These are phyloP conservation scores for Potentilla sterilis DNA, from an alignment of 306 rosid species.

Conservation along the genomic window DNA sequence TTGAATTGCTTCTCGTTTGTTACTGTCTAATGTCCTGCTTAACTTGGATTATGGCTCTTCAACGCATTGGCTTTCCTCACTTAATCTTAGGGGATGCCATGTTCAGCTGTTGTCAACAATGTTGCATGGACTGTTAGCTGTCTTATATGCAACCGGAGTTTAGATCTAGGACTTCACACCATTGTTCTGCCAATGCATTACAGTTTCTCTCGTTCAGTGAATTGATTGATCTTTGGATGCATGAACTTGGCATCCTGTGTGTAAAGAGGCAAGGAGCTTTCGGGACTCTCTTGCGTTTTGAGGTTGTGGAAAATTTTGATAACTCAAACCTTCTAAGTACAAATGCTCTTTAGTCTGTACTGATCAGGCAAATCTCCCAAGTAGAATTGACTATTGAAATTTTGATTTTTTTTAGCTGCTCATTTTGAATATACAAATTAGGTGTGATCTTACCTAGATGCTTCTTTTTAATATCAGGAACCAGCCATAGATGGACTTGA, in stretches of 20 bases:
- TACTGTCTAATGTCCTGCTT: not conserved
- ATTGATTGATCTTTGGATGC: not conserved
- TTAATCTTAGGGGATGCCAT: not conserved
- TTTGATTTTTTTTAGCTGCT: not conserved
- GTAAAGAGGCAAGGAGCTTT: not conserved
- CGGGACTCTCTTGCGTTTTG: not conserved
- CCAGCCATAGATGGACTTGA: not conserved
- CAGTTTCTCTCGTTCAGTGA: not conserved
- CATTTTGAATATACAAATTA: not conserved
- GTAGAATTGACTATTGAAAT: not conserved
- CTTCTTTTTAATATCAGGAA: not conserved
- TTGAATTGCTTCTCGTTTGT: not conserved
- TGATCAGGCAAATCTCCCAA: not conserved
- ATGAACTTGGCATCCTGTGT: not conserved
- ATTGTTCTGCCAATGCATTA: not conserved
- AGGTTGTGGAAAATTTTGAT: not conserved
- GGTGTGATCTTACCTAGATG: slow-evolving; percentile 6
- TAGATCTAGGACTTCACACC: not conserved
- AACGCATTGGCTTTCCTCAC: not conserved
- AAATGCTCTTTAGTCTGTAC: not conserved
- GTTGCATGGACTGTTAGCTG: not conserved
- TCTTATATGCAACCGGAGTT: not conserved
- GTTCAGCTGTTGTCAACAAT: not conserved
- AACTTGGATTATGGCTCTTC: not conserved
- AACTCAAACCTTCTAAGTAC: not conserved